A percentile compares a stretch with the other conserved stretches of the same genome.
phyloP scores from a whole-genome alignment of 345 rosid species.

The Citrus hindsii region DNA sequence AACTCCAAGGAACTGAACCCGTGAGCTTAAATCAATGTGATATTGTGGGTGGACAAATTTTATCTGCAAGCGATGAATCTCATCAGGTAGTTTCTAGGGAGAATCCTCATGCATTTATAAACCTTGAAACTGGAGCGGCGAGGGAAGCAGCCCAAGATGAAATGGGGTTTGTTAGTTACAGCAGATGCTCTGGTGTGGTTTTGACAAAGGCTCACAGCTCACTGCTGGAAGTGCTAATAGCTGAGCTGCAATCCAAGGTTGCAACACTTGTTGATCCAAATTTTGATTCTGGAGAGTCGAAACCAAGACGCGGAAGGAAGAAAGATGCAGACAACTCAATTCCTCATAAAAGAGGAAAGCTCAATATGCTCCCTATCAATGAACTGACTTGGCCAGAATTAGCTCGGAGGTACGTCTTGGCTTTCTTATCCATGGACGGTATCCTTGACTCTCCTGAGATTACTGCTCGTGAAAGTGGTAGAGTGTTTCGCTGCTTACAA shows the following conservation, averaged over 20 bases:
- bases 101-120: slow-evolving; percentile 32
- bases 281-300: slow-evolving; percentile 78
- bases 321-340: slow-evolving; percentile 65
- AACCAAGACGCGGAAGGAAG: slow-evolving; percentile 78
- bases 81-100: slow-evolving; percentile 19
- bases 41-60: slow-evolving; percentile 21
- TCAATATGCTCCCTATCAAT: slow-evolving; percentile 78
- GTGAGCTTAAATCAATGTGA: slow-evolving; percentile 27
- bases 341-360: slow-evolving; percentile 59
- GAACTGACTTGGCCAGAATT: slow-evolving; percentile 95
- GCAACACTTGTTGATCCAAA: slow-evolving; percentile 87
- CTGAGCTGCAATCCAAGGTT: slow-evolving; percentile 91
- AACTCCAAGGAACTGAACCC: slow-evolving; percentile 29
- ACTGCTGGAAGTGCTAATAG: slow-evolving; percentile 62
- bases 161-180: slow-evolving; percentile 31
- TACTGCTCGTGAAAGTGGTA: slow-evolving; percentile 78
- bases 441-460: slow-evolving; percentile 82
- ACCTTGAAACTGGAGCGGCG: slow-evolving; percentile 36
- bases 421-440: slow-evolving; percentile 81
- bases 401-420: slow-evolving; percentile 80
- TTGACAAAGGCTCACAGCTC: slow-evolving; percentile 65
- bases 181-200: slow-evolving; percentile 43
- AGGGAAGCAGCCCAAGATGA: slow-evolving; percentile 37
- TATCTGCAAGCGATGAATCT: slow-evolving; percentile 34
- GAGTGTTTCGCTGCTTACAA: slow-evolving; percentile 84